Evolutionary conservation across 495 filamentous ascomycete species (phyloP).

Genomic region (Cladorrhinum samala): DNA sequence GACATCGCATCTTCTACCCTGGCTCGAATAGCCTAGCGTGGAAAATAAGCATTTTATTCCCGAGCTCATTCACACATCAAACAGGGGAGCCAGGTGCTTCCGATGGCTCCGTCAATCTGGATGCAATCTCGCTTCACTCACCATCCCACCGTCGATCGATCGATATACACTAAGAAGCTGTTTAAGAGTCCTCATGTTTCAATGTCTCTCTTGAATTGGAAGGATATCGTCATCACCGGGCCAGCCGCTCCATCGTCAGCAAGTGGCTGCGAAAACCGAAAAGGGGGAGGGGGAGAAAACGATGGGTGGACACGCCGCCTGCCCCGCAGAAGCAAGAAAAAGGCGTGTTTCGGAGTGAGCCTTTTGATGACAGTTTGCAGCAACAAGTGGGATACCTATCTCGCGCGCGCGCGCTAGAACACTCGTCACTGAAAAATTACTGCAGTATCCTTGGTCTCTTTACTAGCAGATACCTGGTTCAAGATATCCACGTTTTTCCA

Average conservation of each 20-base stretch:
- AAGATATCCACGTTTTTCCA: background rate
- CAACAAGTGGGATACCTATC: no score
- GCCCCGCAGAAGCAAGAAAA: background rate
- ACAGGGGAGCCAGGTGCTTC: slow-evolving; percentile 20
- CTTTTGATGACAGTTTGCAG: background rate
- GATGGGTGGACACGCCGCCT: background rate
- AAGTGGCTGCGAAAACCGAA: background rate
- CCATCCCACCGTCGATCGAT: slow-evolving; percentile 9
- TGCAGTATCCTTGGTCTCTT: no score
- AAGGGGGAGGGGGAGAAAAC: background rate
- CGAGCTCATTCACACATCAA: slow-evolving; percentile 5
- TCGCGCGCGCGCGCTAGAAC: no score
- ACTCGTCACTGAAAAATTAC: no score
- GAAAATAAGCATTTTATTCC: slow-evolving; percentile 24
- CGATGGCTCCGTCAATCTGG: slow-evolving; percentile 21
- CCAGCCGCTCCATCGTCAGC: background rate
- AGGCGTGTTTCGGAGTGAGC: slow-evolving; percentile 3
- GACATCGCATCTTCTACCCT: no score
- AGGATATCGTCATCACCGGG: no score
- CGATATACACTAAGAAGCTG: no score
- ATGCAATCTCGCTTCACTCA: slow-evolving; percentile 31
- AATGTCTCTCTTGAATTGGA: no score
- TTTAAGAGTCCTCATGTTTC: no score
- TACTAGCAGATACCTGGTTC: no score
- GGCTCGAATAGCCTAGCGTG: slow-evolving; percentile 4